These are phyloP conservation scores for Fusarium subtropicale DNA, from an alignment of 2,329 filamentous ascomycete genomes.

Conservation along the genomic window DNA sequence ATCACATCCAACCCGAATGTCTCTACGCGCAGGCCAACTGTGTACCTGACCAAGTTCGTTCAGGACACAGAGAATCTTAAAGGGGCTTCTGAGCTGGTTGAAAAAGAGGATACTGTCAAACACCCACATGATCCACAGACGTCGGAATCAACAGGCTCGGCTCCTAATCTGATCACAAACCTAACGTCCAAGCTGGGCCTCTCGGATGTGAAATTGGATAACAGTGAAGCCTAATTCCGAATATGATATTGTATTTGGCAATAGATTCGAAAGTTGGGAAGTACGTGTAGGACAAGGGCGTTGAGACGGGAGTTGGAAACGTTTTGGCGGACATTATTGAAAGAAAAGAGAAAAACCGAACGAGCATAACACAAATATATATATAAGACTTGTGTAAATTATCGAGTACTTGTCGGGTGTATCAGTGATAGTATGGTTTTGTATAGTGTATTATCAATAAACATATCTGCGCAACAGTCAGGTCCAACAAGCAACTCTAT, in stretches of 20 bases:
- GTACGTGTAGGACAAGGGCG: constrained; percentile 3
- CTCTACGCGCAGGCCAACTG: constrained; percentile 54
- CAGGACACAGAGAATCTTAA: constrained; percentile 57
- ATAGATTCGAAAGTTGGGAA: constrained; percentile 7
- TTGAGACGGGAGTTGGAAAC: constrained; percentile 7
- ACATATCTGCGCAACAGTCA: background rate
- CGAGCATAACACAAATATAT: background rate
- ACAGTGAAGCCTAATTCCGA: background rate
- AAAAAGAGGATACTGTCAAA: constrained; percentile 38
- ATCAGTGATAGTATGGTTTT: background rate
- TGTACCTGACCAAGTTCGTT: constrained; percentile 64
- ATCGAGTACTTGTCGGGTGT: background rate
- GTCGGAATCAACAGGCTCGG: constrained; percentile 29
- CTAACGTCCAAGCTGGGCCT: constrained; percentile 42
- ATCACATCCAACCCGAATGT: constrained; percentile 63
- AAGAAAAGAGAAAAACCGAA: background rate
- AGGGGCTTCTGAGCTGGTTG: constrained; percentile 51
- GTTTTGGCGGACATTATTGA: constrained; percentile 6
- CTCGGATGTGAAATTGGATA: constrained; percentile 21
- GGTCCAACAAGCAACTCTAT: background rate
- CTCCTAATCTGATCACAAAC: constrained; percentile 34
- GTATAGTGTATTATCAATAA: background rate
- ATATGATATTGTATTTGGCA: background rate
- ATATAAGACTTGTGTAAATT: background rate
- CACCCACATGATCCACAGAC: constrained; percentile 12